phyloP scores from a whole-genome alignment of 2,329 filamentous ascomycete species.

The Zasmidium cellare region DNA sequence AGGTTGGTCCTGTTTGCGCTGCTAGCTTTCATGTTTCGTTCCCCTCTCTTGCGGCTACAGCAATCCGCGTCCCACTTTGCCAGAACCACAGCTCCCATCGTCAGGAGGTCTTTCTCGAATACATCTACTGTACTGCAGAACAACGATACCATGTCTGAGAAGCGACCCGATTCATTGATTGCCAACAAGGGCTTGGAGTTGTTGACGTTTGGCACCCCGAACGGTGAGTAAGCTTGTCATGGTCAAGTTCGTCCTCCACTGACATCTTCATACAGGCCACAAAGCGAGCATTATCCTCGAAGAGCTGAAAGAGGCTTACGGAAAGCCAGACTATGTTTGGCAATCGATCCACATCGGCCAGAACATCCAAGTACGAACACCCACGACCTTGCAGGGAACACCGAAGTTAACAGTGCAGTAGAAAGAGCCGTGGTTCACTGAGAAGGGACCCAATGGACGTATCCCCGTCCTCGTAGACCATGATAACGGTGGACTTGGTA shows the following conservation, averaged over 20 bases:
- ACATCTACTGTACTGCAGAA: constrained; percentile 8
- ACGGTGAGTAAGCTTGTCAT: constrained; percentile 31
- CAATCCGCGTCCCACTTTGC: constrained; percentile 27
- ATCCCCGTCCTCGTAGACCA: constrained; percentile 68
- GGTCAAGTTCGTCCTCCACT: not conserved
- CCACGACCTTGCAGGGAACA: too few relatives aligned
- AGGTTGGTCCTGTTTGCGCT: constrained; percentile 18
- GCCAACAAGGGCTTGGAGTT: constrained; percentile 66
- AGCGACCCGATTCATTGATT: constrained; percentile 57
- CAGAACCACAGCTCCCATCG: constrained; percentile 16
- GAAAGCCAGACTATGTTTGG: constrained; percentile 56
- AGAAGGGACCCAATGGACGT: constrained; percentile 63
- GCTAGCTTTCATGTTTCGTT: constrained; percentile 28
- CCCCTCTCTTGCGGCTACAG: constrained; percentile 28
- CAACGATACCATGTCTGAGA: constrained; percentile 25
- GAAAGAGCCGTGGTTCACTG: constrained; percentile 67
- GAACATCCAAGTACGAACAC: constrained; percentile 54
- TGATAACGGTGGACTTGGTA: constrained; percentile 59
- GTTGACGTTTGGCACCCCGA: constrained; percentile 55
- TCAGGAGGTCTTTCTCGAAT: constrained; percentile 12
- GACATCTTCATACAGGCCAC: constrained; percentile 17
- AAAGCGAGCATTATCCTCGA: constrained; percentile 64
- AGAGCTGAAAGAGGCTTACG: constrained; percentile 66
- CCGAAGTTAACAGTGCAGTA: not conserved
- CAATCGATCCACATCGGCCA: constrained; percentile 61